Conservation (phyloP, 176 grass and related monocot genomes). For the Rhynchospora breviuscula region DNA sequence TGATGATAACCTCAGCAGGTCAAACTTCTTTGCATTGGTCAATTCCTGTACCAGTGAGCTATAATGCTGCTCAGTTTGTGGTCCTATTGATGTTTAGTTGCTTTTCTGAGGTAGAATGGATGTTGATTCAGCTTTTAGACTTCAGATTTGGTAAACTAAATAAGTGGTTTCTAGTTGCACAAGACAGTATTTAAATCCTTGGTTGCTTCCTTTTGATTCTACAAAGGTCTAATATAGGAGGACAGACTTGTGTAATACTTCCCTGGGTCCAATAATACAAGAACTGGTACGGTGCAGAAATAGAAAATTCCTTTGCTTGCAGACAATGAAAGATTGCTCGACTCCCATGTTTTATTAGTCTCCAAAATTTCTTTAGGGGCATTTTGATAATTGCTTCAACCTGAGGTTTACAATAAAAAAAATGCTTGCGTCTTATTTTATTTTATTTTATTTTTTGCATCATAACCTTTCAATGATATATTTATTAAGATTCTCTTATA, state of each 20-base stretch:
- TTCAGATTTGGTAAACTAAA: not conserved
- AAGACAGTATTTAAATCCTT: not conserved
- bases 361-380: not conserved
- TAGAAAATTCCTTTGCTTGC: not conserved
- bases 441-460: not conserved
- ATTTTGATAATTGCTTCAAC: not conserved
- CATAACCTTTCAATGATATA: not conserved
- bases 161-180: not conserved
- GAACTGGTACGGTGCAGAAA: too few species aligned
- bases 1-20: slow-evolving; percentile 77
- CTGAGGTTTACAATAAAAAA: not conserved
- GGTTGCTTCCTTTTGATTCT: too few species aligned
- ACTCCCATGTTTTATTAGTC: not conserved
- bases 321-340: not conserved
- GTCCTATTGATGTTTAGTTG: not conserved
- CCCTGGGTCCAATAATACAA: too few species aligned
- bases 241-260: too few species aligned
- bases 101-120: not conserved
- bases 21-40: slow-evolving; percentile 20
- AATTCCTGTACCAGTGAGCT: not conserved
- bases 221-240: too few species aligned
- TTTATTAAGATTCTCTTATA: not conserved
- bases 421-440: not conserved
- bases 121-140: not conserved
- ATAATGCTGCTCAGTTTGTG: not conserved